Evolutionary conservation across 2,329 filamentous ascomycete species (phyloP).

Genomic region (Trichophyton benhamiae): DNA sequence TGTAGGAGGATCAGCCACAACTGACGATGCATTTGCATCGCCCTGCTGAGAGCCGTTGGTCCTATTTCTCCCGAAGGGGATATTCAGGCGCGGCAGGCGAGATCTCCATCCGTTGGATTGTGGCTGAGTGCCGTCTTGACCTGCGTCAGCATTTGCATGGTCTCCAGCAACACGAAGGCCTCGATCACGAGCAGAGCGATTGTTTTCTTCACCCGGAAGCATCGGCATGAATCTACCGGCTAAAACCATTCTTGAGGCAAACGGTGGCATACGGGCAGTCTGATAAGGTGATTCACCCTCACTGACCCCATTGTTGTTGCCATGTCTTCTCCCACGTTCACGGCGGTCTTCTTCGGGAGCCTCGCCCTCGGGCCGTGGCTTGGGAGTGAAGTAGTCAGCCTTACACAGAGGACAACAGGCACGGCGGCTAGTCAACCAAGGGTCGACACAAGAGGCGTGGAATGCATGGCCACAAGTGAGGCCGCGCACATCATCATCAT

Average conservation of each 20-base stretch:
- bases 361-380: conserved; percentile 56
- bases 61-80: neutral
- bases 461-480: conserved; percentile 96
- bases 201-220: conserved; percentile 16
- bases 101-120: neutral
- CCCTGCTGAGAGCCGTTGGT: neutral
- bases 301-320: conserved; percentile 17
- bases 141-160: neutral
- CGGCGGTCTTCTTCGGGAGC: neutral
- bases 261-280: conserved; percentile 22
- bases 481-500: conserved; percentile 89
- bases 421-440: conserved; percentile 86
- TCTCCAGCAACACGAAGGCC: neutral
- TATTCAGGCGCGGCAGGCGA: neutral
- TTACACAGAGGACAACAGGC: conserved; percentile 97
- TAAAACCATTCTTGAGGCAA: conserved; percentile 25
- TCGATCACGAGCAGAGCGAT: neutral
- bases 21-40: neutral
- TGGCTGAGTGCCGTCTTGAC: neutral
- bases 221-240: conserved; percentile 27
- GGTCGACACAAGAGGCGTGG: conserved; percentile 89
- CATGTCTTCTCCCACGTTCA: neutral
- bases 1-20: neutral
- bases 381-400: conserved; percentile 91
- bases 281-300: conserved; percentile 27